These are phyloP conservation scores for Jamesozyma jinghongensis DNA, from an alignment of 805 yeast species.

Conservation along the genomic window DNA sequence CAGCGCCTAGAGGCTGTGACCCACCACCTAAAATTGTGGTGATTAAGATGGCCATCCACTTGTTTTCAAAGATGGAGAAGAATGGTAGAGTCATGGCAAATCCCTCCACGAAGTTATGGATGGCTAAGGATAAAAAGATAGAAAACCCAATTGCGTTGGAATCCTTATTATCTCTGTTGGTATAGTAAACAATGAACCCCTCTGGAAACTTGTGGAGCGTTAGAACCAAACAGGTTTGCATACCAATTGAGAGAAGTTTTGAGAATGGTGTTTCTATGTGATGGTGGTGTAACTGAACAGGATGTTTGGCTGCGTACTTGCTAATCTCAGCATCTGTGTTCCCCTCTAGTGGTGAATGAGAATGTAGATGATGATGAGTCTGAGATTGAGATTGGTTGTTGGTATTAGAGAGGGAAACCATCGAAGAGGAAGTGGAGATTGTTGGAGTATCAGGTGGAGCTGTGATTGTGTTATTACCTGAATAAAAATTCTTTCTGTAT, in stretches of 20 bases:
- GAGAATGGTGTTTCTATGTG: conserved; percentile 70
- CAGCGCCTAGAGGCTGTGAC: conserved; percentile 86
- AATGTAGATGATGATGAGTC: neutral
- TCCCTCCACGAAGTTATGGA: conserved; percentile 92
- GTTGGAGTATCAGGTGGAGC: neutral
- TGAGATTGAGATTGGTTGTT: neutral
- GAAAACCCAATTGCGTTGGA: conserved; percentile 54
- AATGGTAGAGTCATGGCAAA: conserved; percentile 88
- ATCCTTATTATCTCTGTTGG: conserved; percentile 39
- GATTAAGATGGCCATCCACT: conserved; percentile 52
- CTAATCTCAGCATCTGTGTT: no score
- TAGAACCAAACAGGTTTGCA: conserved; percentile 83
- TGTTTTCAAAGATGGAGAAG: conserved; percentile 60
- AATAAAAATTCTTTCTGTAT: conserved; percentile 25
- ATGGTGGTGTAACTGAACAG: conserved; percentile 50
- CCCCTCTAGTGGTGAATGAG: neutral
- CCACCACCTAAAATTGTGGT: conserved; percentile 69
- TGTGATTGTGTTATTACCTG: conserved; percentile 4
- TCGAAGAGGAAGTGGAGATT: neutral
- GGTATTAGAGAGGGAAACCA: neutral
- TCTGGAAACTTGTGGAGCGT: conserved; percentile 90
- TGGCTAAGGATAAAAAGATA: conserved; percentile 73
- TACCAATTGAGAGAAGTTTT: conserved; percentile 72
- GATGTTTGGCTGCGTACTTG: neutral
- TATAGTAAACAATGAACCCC: conserved; percentile 72